phyloP scores from a whole-genome alignment of 805 yeast genomes.

The Ogataea paraovalis region DNA sequence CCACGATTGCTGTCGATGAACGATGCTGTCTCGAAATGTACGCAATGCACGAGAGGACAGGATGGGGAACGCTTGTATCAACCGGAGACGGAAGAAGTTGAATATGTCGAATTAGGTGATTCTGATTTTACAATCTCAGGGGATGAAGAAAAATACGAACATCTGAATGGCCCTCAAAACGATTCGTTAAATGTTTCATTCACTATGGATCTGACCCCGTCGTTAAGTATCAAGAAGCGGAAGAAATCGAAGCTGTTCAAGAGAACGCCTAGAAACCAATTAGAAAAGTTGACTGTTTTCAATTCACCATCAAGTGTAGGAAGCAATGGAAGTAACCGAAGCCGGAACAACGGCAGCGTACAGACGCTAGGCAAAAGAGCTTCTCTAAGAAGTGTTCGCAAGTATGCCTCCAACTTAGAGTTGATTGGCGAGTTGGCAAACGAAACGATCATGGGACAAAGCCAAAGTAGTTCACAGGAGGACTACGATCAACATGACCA shows the following conservation, averaged over 20 bases:
- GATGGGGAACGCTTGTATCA: slow-evolving; percentile 9
- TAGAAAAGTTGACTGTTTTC: slow-evolving; percentile 23
- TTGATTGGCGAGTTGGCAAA: slow-evolving; percentile 15
- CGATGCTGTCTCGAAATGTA: not conserved
- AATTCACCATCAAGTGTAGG: slow-evolving; percentile 16
- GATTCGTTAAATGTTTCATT: slow-evolving; percentile 29
- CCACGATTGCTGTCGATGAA: not conserved
- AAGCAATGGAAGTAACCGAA: not conserved
- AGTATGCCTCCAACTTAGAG: slow-evolving; percentile 20
- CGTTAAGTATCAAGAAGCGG: slow-evolving; percentile 22
- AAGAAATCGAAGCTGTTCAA: slow-evolving; percentile 24
- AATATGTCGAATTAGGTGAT: slow-evolving; percentile 28
- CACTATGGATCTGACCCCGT: slow-evolving; percentile 26
- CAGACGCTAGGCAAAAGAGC: slow-evolving; percentile 4
- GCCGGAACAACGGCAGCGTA: not conserved
- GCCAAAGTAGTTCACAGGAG: slow-evolving; percentile 6
- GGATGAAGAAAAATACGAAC: slow-evolving; percentile 8
- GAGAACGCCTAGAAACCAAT: slow-evolving; percentile 23
- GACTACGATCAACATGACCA: slow-evolving; percentile 5
- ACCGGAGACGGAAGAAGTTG: slow-evolving; percentile 21
- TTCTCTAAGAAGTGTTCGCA: slow-evolving; percentile 18
- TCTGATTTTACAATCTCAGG: slow-evolving; percentile 21
- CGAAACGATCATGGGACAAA: slow-evolving; percentile 9
- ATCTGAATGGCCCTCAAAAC: slow-evolving; percentile 3
- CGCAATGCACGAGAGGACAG: not conserved